Base-by-base conservation (phyloP, 768 basidiomycete species). In the Rubroboletus pulcherrimus region DNA sequence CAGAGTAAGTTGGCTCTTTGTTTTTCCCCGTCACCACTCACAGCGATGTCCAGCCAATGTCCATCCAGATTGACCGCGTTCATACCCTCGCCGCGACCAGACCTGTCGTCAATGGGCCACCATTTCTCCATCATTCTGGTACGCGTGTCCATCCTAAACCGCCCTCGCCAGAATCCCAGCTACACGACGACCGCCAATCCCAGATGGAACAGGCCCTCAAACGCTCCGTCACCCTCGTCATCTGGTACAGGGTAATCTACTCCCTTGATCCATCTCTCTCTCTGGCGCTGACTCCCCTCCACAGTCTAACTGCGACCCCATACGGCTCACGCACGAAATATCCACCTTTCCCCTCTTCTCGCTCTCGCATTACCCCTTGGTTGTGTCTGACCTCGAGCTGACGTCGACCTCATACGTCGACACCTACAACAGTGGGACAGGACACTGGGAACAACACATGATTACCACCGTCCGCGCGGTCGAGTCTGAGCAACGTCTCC, bases 381-480 rank as follows among this genome's bases (percentile, higher is more conserved):
- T 89, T 54, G 75, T 83, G 4, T 66, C 73, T 12, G 83, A 85
- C 59, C 77, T 89, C 21, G 80, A 79, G 8, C 73, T 89, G 15
- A 73, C 74, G 0, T 51, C 75, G 1, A 67, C 70, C 12, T 80
- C 84, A 3, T 87, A 82, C 63, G 72, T 89, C 42, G 87, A 89
- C 58, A 75, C 81, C 3, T 88, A 78, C 65, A 79, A 83, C 54
- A 73, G 77, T 8, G 56, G 64, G 2, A 77, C 82, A 0, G 73
- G 78, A 0, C 79, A 84, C 51, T 89, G 87, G 87, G 85, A 86
- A 50, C 86, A 87, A 56, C 85, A 87, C 61, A 74, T 78, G 38
- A 77, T 84, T 55, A 74, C 74, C 39, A 78, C 81, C 15, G 85
- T 87, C 4, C 79, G 85, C 35, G 63, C 81, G 37, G 81, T 88